These are phyloP conservation scores for Neckera pumila DNA, from an alignment of 225 moss, liverwort and hornwort genomes.

Conservation along the genomic window DNA sequence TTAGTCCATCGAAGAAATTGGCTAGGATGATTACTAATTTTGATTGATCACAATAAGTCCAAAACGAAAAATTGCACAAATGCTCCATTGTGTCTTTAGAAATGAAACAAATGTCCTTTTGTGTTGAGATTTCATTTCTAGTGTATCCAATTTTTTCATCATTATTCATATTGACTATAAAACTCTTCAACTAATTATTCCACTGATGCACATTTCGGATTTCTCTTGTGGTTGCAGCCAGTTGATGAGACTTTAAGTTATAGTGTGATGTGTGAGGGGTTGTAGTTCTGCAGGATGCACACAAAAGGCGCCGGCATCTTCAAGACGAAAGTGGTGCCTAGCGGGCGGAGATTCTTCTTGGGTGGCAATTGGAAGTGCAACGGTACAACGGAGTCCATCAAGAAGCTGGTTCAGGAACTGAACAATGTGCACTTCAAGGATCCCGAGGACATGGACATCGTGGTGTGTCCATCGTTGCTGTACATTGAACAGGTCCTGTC, in stretches of 20 bases:
- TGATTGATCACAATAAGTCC: background rate
- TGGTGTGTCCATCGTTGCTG: conserved; percentile 53
- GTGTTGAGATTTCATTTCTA: background rate
- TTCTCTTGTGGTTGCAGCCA: background rate
- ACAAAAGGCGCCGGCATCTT: background rate
- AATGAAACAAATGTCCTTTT: background rate
- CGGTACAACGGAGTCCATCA: conserved; percentile 37
- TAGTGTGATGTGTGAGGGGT: background rate
- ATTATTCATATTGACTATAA: background rate
- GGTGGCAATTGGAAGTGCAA: conserved; percentile 89
- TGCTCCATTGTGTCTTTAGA: background rate
- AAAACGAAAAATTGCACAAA: background rate
- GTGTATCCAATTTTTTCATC: background rate
- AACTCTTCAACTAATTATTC: background rate
- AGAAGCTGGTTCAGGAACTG: conserved; percentile 42
- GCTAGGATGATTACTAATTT: background rate
- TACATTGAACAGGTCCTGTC: conserved; percentile 39
- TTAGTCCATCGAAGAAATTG: background rate
- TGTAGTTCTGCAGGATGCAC: conserved; percentile 13
- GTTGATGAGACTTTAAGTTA: background rate
- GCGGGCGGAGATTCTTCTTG: conserved; percentile 58
- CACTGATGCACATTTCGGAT: background rate
- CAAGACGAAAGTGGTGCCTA: background rate
- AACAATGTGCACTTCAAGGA: conserved; percentile 42
- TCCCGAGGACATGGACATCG: conserved; percentile 44